A percentile compares a stretch with the other conserved stretches of the same genome.
Evolutionary conservation across 495 filamentous ascomycete species (phyloP).

Genomic region (Hypoxylon trugodes): DNA sequence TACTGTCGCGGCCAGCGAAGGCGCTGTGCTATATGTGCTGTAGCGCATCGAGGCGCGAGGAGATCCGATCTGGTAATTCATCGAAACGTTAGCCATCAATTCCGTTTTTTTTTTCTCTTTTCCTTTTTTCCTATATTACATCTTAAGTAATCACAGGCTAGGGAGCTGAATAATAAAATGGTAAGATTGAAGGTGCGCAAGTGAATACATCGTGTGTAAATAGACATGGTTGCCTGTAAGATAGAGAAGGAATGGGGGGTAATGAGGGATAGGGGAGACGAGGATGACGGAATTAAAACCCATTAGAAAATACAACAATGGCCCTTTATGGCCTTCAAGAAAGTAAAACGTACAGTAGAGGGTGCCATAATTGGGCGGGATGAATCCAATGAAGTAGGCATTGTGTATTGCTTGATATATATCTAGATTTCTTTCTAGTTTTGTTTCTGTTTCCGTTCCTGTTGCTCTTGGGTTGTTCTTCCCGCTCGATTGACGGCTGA

Average conservation of each 20-base stretch:
- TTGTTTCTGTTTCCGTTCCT: too few relatives aligned
- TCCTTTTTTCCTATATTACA: too few relatives aligned
- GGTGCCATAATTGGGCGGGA: constrained; percentile 80
- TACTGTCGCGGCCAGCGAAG: constrained; percentile 73
- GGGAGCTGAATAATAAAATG: too few relatives aligned
- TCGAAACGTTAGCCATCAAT: not conserved
- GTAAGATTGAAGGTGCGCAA: not conserved
- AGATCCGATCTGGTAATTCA: constrained; percentile 34
- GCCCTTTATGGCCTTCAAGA: too few relatives aligned
- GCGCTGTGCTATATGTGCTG: constrained; percentile 80
- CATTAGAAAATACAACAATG: constrained; percentile 8
- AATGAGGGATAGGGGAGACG: not conserved
- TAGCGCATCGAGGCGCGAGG: constrained; percentile 77
- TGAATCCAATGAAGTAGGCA: constrained; percentile 75
- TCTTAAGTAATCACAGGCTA: too few relatives aligned
- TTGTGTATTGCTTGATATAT: constrained; percentile 41
- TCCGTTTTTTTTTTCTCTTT: too few relatives aligned
- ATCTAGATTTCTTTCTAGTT: constrained; percentile 2
- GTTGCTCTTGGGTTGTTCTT: too few relatives aligned
- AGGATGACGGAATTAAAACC: constrained; percentile 3
- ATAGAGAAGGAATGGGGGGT: not conserved
- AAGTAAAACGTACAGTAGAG: constrained; percentile 67
- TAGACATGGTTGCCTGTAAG: not conserved
- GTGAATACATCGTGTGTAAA: not conserved
- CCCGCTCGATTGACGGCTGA: not conserved